Evolutionary conservation across 2,329 filamentous ascomycete species (phyloP).

Genomic region (Truncatella angustata): DNA sequence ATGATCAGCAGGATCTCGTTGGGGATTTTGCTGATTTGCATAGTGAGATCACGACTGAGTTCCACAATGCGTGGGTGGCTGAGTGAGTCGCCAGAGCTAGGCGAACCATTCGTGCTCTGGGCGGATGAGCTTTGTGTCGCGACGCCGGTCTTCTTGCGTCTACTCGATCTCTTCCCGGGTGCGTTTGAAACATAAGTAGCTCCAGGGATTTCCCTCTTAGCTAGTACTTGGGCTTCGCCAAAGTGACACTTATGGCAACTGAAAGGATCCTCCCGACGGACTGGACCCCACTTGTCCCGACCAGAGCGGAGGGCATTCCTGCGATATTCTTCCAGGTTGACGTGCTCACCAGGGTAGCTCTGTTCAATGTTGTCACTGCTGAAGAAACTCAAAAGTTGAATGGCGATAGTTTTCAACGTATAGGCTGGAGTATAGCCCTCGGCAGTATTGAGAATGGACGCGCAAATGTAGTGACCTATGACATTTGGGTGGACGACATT

Average conservation of each 20-base stretch:
- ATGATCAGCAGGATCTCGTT: conserved; percentile 39
- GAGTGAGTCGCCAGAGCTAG: background rate
- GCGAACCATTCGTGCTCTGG: background rate
- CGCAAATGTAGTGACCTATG: conserved; percentile 42
- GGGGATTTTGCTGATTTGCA: conserved; percentile 31
- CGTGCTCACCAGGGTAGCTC: conserved; percentile 16
- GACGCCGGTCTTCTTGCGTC: background rate
- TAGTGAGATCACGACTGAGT: background rate
- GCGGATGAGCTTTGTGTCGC: background rate
- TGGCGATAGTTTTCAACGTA: conserved; percentile 46
- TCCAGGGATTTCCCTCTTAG: background rate
- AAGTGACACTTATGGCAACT: conserved; percentile 26
- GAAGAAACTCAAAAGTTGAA: conserved; percentile 53
- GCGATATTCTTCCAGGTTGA: conserved; percentile 26
- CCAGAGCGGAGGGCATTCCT: no score
- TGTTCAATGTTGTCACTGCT: conserved; percentile 45
- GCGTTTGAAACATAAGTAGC: background rate
- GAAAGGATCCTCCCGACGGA: conserved; percentile 13
- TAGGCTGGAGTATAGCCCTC: conserved; percentile 49
- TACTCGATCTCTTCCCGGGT: background rate
- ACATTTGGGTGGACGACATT: conserved; percentile 44
- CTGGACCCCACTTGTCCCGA: background rate
- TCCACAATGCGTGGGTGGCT: background rate
- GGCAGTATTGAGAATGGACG: conserved; percentile 39
- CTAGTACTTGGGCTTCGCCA: background rate